Evolutionary conservation across 192 early-diverging fungal species (phyloP), one percentile per base, ranked within the genome.

Genomic region (Geosiphon pyriformis): DNA sequence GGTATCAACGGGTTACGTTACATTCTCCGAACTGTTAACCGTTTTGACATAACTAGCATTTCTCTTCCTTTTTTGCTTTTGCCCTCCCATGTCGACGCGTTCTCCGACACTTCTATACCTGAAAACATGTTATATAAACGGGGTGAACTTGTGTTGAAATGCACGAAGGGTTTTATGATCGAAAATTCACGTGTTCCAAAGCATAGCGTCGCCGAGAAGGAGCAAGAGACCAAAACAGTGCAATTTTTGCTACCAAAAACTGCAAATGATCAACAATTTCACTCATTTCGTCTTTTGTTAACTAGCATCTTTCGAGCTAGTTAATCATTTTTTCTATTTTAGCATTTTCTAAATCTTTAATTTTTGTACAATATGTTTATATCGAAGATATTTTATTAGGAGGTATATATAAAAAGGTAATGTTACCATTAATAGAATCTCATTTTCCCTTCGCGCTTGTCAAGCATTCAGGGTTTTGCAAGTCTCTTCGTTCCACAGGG

Each of bases 51-150:
- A 46, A 71, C 80, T 25, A 74, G 78, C 49, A 61, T 91, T 0
- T 84, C 84, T 3, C 47, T 90, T 1, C 90, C 90, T 4, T 67
- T 90, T 26, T 56, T 91, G n/a, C 70, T 90, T 67, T 58, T 89
- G 34, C 88, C 87, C 12, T 22, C 51, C 17, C 26, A 49, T 25
- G 64, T 75, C 47, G 73, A 78, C 61, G 33, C 12, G 66, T 63
- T 59, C 49, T 65, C 66, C 10, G 71, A 74, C 25, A 55, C 67
- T n/a, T 58, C 69, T 15, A 65, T 65, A 17, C 66, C 61, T 25
- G 70, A 74, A 10, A 73, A 67, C 17, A 77, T 81, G 61, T 64
- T 84, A 0, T 67, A 72, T 27, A 72, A 69, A 31, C 78, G 85
- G 8, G 74, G 78, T 0, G 82, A 85, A 49, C 53, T 72, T 1